Conservation (phyloP, 164 flowering plant species). For the Malania oleifera region DNA sequence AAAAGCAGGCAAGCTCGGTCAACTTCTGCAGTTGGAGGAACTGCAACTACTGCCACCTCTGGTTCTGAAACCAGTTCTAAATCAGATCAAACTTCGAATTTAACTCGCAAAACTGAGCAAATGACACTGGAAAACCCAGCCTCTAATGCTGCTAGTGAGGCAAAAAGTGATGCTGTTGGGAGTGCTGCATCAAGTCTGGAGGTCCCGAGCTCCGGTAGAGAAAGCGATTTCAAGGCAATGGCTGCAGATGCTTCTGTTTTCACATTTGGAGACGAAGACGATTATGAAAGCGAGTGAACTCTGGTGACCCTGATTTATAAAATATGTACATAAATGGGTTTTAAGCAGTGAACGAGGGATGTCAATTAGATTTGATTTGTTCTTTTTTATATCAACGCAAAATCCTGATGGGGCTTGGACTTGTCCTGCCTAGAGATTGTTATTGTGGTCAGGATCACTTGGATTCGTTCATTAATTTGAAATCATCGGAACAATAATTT, state of each 20-base stretch:
- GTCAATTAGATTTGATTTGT: background rate
- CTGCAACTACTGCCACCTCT: conserved; percentile 17
- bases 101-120: conserved; percentile 42
- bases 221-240: conserved; percentile 81
- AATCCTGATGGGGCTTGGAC: too few species aligned
- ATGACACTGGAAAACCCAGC: conserved; percentile 40
- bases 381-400: background rate
- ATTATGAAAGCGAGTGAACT: conserved; percentile 71
- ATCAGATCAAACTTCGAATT: conserved; percentile 31
- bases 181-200: conserved; percentile 23
- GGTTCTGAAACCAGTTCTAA: conserved; percentile 20
- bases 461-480: too few species aligned
- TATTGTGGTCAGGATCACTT: too few species aligned
- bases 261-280: conserved; percentile 89
- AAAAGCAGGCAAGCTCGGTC: conserved; percentile 30
- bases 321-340: conserved; percentile 21
- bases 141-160: conserved; percentile 21
- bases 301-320: background rate
- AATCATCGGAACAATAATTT: too few species aligned
- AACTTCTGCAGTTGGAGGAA: conserved; percentile 24
- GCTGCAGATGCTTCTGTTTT: conserved; percentile 99
- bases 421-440: too few species aligned
- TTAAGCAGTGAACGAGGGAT: background rate
- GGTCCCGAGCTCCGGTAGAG: conserved; percentile 33
- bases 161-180: conserved; percentile 24